Base-by-base conservation (phyloP, 176 grass and related monocot species). In the Carex parvula region DNA sequence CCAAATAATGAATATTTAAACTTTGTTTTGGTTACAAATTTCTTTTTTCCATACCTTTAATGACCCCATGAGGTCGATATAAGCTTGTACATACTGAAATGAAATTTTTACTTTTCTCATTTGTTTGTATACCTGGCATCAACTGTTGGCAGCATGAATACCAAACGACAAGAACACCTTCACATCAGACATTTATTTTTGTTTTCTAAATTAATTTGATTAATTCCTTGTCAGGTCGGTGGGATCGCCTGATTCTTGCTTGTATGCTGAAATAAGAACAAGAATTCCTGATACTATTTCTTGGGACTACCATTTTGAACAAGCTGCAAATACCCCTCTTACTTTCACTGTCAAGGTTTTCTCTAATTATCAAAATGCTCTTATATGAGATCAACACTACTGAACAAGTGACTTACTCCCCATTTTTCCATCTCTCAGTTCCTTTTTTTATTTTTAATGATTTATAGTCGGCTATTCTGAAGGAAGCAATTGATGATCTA, bases 191-290 rank as follows among this genome's bases (percentile, higher is more conserved):
- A 50, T 55, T 26, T 55, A 26, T 52, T 57, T 78, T 68, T 41
- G 4, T 77, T 55, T 54, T 54, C 73, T 56, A 14, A 57, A 24
- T 70, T 79, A 16, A 22, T 64, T 72, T 24, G 61, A 84, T 75
- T 6, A 73, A 24, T 80, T 60, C 0, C 41, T 60, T 7, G 56
- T 30, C 81, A 98, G 95, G 56, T 95, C 91, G 6, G 89, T 98
- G 81, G 95, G 87, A 24, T 98, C 91, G 16, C 72, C 84, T 58
- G 93, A 95, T 86, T 85, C 88, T 84, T 99, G 96, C 48, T 70
- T 94, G 35, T 93, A 95, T 84, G 91, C 96, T 63, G 93, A 95
- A 88, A 99, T 99, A 84, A 95, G 93, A 90, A 99, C 97, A 22
- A 99, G 93, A 91, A 96, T 99, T 83, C 97, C 97, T 21, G 97